Conservation (phyloP, 805 yeast genomes). For the Metschnikowia matae region DNA sequence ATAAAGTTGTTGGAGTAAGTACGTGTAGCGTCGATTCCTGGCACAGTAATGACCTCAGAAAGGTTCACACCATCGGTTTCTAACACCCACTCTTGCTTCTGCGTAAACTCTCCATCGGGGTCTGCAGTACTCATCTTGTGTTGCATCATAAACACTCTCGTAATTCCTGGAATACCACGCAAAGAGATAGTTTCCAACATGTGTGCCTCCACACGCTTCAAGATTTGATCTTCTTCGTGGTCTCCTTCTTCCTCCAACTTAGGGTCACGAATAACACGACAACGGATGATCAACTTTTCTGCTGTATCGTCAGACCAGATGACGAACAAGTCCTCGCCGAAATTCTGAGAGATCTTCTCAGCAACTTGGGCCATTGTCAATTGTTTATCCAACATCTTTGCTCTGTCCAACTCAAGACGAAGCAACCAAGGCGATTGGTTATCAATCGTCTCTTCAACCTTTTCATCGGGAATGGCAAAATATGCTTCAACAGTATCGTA, state of each 20-base stretch:
- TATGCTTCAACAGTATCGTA: slow-evolving; percentile 95
- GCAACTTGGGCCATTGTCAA: slow-evolving; percentile 98
- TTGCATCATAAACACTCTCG: slow-evolving; percentile 87
- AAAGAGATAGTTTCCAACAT: slow-evolving; percentile 93
- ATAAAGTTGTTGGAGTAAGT: slow-evolving; percentile 96
- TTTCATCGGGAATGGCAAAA: slow-evolving; percentile 96
- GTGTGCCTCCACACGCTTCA: slow-evolving; percentile 90
- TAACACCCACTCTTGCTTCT: slow-evolving; percentile 94
- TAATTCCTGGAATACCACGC: slow-evolving; percentile 93
- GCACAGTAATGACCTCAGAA: slow-evolving; percentile 90
- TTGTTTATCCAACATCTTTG: slow-evolving; percentile 97
- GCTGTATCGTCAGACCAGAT: slow-evolving; percentile 99
- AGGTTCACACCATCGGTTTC: slow-evolving; percentile 98
- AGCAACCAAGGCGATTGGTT: slow-evolving; percentile 97
- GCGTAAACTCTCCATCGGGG: slow-evolving; percentile 79
- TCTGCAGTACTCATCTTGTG: slow-evolving; percentile 70
- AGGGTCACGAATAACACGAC: slow-evolving; percentile 97
- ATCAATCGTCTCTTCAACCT: slow-evolving; percentile 88
- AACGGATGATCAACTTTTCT: slow-evolving; percentile 92
- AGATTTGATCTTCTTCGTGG: slow-evolving; percentile 94
- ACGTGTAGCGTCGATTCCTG: slow-evolving; percentile 88
- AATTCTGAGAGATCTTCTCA: slow-evolving; percentile 85
- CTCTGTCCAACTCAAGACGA: slow-evolving; percentile 96
- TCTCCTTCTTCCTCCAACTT: slow-evolving; percentile 92
- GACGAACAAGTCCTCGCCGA: slow-evolving; percentile 92